These are phyloP conservation scores for Aspergillus wentii DNA, from an alignment of 495 filamentous ascomycete species.

Conservation along the genomic window DNA sequence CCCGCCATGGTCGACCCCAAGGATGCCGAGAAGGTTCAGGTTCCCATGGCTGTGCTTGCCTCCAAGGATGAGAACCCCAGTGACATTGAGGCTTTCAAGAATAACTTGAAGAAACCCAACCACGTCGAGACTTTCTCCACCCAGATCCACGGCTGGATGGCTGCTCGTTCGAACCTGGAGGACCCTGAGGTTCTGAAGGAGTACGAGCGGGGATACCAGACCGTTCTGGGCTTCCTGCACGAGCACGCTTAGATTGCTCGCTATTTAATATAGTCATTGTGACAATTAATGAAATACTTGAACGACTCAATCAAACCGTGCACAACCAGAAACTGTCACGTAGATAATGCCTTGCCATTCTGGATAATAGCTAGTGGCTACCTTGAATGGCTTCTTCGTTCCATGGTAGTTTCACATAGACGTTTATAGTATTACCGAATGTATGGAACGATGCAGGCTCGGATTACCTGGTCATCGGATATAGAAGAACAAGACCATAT, in stretches of 20 bases:
- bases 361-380: too few relatives aligned
- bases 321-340: too few relatives aligned
- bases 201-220: constrained; percentile 76
- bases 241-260: constrained; percentile 64
- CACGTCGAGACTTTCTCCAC: constrained; percentile 75
- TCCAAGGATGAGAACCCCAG: constrained; percentile 61
- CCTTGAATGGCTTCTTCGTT: too few relatives aligned
- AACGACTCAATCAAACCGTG: too few relatives aligned
- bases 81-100: constrained; percentile 68
- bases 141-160: constrained; percentile 93
- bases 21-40: constrained; percentile 58
- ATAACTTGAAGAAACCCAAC: constrained; percentile 59
- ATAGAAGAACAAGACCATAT: too few relatives aligned
- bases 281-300: too few relatives aligned
- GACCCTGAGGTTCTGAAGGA: constrained; percentile 63
- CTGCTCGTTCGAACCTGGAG: constrained; percentile 65
- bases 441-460: too few relatives aligned
- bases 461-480: too few relatives aligned
- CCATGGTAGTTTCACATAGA: too few relatives aligned
- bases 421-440: too few relatives aligned
- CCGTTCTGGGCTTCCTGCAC: constrained; percentile 67
- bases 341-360: too few relatives aligned
- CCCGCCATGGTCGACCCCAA: constrained; percentile 84
- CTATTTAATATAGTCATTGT: too few relatives aligned
- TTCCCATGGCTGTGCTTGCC: constrained; percentile 62